phyloP scores from a whole-genome alignment of 345 rosid species.

The Arabidopsis suecica region DNA sequence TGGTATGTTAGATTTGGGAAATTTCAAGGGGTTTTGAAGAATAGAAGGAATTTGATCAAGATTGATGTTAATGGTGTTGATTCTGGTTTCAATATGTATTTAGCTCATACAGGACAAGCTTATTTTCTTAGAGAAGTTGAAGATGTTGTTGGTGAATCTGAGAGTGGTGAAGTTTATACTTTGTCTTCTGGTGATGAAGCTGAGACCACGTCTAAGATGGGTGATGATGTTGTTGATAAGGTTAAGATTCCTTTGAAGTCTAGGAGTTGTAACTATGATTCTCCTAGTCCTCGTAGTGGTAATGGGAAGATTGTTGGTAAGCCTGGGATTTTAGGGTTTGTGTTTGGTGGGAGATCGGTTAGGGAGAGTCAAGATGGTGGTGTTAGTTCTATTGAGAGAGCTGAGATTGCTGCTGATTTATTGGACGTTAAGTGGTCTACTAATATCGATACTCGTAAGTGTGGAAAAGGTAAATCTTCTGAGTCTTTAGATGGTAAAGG shows the following conservation, averaged over 20 bases:
- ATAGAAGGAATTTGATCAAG: slow-evolving; percentile 64
- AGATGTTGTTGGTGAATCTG: slow-evolving; percentile 54
- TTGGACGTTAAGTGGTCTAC: slow-evolving; percentile 95
- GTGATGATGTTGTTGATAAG: slow-evolving; percentile 30
- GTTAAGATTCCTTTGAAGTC: slow-evolving; percentile 54
- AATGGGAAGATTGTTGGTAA: slow-evolving; percentile 53
- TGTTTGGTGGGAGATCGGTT: slow-evolving; percentile 64
- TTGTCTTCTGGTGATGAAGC: slow-evolving; percentile 65
- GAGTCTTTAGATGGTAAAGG: slow-evolving; percentile 2
- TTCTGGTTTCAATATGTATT: slow-evolving; percentile 75
- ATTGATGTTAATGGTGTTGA: slow-evolving; percentile 73
- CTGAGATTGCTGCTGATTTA: slow-evolving; percentile 86
- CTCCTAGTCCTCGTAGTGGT: slow-evolving; percentile 40
- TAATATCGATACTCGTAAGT: slow-evolving; percentile 54
- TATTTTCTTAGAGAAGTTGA: slow-evolving; percentile 75
- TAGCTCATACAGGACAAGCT: slow-evolving; percentile 91
- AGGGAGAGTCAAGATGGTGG: slow-evolving; percentile 48
- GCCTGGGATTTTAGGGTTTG: slow-evolving; percentile 67
- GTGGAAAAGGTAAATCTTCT: slow-evolving; percentile 43
- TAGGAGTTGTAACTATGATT: slow-evolving; percentile 56
- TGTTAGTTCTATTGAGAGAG: slow-evolving; percentile 69
- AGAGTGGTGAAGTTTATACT: slow-evolving; percentile 50
- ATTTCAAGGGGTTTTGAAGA: slow-evolving; percentile 94
- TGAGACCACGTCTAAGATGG: not conserved
- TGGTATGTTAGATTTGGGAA: slow-evolving; percentile 96